Evolutionary conservation across 2,329 filamentous ascomycete species (phyloP), one percentile per base, ranked within the genome.

Genomic region (Trichoderma afroharzianum): DNA sequence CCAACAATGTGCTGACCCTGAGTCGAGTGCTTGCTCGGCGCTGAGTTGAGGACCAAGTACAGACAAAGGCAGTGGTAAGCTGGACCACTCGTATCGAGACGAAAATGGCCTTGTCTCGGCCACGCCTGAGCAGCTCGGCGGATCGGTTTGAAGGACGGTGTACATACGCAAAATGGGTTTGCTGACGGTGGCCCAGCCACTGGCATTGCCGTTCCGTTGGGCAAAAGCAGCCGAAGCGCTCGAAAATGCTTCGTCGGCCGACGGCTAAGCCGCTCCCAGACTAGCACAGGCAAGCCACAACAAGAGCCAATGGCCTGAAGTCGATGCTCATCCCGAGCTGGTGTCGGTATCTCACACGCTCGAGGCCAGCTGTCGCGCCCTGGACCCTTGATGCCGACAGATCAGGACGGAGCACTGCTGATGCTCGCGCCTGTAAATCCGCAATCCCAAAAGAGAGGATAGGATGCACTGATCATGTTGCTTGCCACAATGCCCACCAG

Each of bases 101-200:
- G 33, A 58, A 30, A 68, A 50, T 61, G 28, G 28, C 28, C 67
- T 69, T 69, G 67, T 62, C 67, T 69, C 57, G 39, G 57, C 67
- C 62, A 50, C 55, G 33, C 28, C 57, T 62, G 39, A 59, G 53
- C 64, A 58, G 53, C 53, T 57, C 53, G 36, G 53, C 18, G 64
- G 33, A 61, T 66, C 63, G 47, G 63, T 55, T 18, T 39, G 47
- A 55, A 55, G 63, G 63, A 66, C 63, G 64, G 36, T 33, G 53
- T 58, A 55, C 53, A 33, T 21, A n/a, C 39, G 39, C 39, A 43
- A 68, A 62, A 53, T 39, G 47, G 39, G 68, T 63, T 70, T 70
- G 68, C 68, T 70, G 68, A 70, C 58, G 68, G 68, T 43, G 47
- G 47, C 68, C 68, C 68, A 70, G 68, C 68, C 68, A 70, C 68